phyloP scores from a whole-genome alignment of 2,329 filamentous ascomycete species.

The Neofusicoccum ribis region DNA sequence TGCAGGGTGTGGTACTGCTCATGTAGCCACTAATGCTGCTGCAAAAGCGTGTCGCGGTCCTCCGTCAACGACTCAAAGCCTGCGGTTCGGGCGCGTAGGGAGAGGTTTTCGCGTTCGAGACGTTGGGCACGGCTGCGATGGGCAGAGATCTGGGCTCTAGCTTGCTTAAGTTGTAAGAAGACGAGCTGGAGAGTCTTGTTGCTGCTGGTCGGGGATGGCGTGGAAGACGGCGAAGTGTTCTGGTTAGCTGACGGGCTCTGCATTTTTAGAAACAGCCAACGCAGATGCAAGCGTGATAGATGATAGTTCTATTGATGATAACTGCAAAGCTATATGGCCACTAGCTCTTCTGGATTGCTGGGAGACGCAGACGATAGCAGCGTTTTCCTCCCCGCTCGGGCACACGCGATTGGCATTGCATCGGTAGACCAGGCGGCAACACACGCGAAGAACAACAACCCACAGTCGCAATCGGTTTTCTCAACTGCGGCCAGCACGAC shows the following conservation, averaged over 20 bases:
- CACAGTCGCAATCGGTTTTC: neutral
- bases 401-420: neutral
- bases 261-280: neutral
- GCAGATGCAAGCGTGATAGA: neutral
- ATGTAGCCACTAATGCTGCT: neutral
- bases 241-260: neutral
- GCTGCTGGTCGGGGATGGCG: neutral
- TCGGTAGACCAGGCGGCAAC: neutral
- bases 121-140: neutral
- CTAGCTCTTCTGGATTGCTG: neutral
- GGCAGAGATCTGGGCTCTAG: neutral
- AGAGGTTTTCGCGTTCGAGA: neutral
- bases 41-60: neutral
- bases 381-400: neutral
- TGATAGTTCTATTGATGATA: neutral
- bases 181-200: neutral
- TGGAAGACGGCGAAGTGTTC: neutral
- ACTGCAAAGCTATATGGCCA: neutral
- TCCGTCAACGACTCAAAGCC: neutral
- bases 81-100: neutral
- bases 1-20: neutral
- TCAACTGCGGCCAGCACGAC: neutral
- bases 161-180: neutral
- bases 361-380: neutral
- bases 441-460: neutral